Conservation (phyloP, 1,284 basidiomycete species). For the Melampsora larici-populina region DNA sequence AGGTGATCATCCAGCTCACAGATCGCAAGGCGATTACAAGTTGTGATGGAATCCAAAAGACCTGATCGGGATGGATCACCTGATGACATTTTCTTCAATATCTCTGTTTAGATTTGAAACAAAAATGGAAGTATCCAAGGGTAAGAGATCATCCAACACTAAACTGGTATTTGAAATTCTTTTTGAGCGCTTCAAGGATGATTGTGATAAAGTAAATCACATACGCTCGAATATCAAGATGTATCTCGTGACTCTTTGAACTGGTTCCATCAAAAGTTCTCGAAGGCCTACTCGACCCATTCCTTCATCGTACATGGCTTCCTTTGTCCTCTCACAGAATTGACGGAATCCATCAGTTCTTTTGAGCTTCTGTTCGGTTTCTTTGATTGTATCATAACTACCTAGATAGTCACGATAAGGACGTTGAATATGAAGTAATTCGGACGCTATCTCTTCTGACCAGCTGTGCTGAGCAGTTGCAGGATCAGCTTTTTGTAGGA, state of each 20-base stretch:
- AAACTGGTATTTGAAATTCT: conserved; percentile 50
- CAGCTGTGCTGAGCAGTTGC: background rate
- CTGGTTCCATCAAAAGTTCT: conserved; percentile 97
- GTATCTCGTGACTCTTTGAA: conserved; percentile 96
- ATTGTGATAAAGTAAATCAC: conserved; percentile 45
- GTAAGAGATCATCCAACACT: background rate
- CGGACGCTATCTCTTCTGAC: conserved; percentile 13
- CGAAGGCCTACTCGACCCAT: conserved; percentile 67
- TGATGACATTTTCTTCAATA: conserved; percentile 46
- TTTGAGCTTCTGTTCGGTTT: conserved; percentile 41
- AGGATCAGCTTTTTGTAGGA: conserved; percentile 11
- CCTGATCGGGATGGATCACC: conserved; percentile 57
- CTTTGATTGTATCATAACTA: conserved; percentile 35
- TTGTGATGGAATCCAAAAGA: conserved; percentile 77
- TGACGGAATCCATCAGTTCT: conserved; percentile 41
- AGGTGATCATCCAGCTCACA: conserved; percentile 91
- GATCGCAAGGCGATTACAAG: conserved; percentile 83
- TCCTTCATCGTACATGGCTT: conserved; percentile 44
- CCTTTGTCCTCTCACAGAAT: conserved; percentile 41
- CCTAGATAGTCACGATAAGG: conserved; percentile 43
- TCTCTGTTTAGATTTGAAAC: conserved; percentile 43
- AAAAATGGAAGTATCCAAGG: conserved; percentile 62
- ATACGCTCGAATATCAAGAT: conserved; percentile 79
- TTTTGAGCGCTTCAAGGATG: conserved; percentile 21
- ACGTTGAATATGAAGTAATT: conserved; percentile 36